Evolutionary conservation across 176 grass and related monocot species (phyloP).

Genomic region (Puccinellia tenuiflora): DNA sequence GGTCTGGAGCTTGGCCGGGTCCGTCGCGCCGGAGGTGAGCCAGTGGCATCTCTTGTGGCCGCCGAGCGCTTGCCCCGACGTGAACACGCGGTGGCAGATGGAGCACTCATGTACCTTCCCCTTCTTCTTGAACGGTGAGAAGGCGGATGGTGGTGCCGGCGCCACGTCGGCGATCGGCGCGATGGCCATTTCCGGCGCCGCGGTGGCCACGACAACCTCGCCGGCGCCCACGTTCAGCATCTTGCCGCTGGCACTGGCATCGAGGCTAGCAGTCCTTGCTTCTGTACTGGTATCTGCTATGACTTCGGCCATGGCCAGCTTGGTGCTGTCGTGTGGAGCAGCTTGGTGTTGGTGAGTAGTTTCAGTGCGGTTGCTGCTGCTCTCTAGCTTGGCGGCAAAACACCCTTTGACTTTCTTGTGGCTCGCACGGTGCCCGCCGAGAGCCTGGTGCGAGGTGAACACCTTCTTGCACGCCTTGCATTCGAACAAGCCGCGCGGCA

Average conservation of each 20-base stretch:
- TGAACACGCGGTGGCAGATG: slow-evolving; percentile 82
- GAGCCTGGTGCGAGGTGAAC: slow-evolving; percentile 78
- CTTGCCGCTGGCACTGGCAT: background rate
- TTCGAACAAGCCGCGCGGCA: slow-evolving; percentile 56
- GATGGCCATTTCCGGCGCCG: slow-evolving; percentile 17
- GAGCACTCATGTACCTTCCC: slow-evolving; percentile 86
- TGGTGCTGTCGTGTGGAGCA: background rate
- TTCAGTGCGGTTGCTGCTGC: background rate
- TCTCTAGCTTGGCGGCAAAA: slow-evolving; percentile 57
- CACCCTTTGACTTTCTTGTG: slow-evolving; percentile 91
- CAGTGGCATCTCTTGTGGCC: slow-evolving; percentile 92
- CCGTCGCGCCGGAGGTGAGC: slow-evolving; percentile 42
- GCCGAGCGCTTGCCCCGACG: slow-evolving; percentile 79
- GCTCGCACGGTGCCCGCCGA: slow-evolving; percentile 79
- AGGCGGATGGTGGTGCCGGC: background rate
- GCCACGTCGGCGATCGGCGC: slow-evolving; percentile 25
- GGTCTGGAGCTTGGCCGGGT: slow-evolving; percentile 40
- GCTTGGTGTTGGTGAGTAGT: background rate
- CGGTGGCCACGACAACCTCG: background rate
- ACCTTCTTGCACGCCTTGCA: slow-evolving; percentile 89
- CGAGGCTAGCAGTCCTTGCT: background rate
- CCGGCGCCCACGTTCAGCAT: background rate
- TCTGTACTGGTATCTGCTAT: background rate
- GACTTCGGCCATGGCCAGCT: background rate
- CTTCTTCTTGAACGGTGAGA: slow-evolving; percentile 47